Evolutionary conservation across 306 rosid species (phyloP).

Genomic region (Dalbergia cochinchinensis): DNA sequence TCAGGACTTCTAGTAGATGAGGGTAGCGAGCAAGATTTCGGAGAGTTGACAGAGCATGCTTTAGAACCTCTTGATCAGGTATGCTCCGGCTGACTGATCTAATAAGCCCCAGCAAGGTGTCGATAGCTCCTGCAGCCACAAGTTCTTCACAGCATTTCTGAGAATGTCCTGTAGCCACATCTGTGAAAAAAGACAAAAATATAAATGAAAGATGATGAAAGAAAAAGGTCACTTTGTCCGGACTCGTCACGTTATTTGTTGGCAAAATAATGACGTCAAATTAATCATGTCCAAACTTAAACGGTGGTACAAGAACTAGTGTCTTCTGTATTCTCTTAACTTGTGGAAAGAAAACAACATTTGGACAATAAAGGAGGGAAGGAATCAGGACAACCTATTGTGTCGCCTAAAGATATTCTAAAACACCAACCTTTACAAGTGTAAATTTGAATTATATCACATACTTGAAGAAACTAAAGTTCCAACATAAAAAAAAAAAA

Average conservation of each 20-base stretch:
- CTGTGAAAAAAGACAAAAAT: constrained; percentile 50
- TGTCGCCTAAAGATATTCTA: constrained; percentile 2
- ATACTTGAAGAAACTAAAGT: not conserved
- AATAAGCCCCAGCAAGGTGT: constrained; percentile 74
- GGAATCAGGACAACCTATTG: not conserved
- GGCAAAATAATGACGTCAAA: not conserved
- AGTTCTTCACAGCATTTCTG: constrained; percentile 92
- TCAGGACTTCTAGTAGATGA: constrained; percentile 68
- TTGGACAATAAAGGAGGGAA: not conserved
- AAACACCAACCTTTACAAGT: not conserved
- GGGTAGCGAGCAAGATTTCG: constrained; percentile 87
- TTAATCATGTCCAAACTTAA: not conserved
- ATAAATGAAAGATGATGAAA: not conserved
- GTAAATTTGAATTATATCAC: constrained; percentile 12
- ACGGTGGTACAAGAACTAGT: not conserved
- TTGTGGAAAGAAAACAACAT: not conserved
- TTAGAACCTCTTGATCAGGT: constrained; percentile 80
- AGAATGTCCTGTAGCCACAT: constrained; percentile 86
- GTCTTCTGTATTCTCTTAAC: not conserved
- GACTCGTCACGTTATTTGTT: not conserved
- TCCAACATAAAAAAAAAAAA: too few relatives aligned
- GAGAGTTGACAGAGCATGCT: constrained; percentile 84
- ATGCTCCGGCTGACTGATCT: constrained; percentile 84
- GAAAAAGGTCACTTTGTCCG: not conserved
- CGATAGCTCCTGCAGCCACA: constrained; percentile 83